Evolutionary conservation across 768 basidiomycete species (phyloP).

Genomic region (Termitomyces sp.): DNA sequence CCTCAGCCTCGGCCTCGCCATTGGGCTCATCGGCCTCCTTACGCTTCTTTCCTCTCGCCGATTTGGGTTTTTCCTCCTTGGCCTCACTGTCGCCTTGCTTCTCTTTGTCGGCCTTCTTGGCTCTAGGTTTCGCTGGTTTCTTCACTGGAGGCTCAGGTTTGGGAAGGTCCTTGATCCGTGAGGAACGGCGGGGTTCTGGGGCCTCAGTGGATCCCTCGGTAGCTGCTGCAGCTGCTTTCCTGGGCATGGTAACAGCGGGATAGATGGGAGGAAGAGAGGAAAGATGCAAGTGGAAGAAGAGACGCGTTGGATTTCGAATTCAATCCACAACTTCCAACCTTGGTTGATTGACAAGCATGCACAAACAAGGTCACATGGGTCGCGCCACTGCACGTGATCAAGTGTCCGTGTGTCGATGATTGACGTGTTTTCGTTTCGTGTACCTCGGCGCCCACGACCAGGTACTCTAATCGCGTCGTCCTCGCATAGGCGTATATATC

Average conservation of each 20-base stretch:
- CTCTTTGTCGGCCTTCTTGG: conserved; percentile 47
- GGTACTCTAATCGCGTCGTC: background rate
- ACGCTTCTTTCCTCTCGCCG: conserved; percentile 37
- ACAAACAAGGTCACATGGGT: conserved; percentile 21
- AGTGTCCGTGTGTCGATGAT: no score
- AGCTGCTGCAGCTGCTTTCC: conserved; percentile 56
- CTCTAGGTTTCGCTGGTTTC: conserved; percentile 64
- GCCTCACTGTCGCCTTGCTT: conserved; percentile 35
- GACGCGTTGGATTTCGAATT: conserved; percentile 20
- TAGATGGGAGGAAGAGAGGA: conserved; percentile 5
- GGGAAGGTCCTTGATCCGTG: conserved; percentile 71
- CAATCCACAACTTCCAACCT: conserved; percentile 19
- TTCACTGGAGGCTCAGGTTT: conserved; percentile 48
- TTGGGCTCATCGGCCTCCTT: conserved; percentile 40
- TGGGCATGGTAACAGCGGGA: conserved; percentile 48
- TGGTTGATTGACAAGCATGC: conserved; percentile 20
- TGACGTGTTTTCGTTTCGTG: background rate
- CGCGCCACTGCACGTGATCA: conserved; percentile 17
- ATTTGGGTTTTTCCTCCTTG: conserved; percentile 56
- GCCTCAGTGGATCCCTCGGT: conserved; percentile 35
- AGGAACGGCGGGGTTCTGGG: conserved; percentile 62
- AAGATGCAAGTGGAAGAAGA: conserved; percentile 15
- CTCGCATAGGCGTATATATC: background rate
- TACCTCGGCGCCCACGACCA: background rate
- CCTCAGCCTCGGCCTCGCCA: conserved; percentile 25